A percentile compares a stretch with the other conserved stretches of the same genome.
These are phyloP conservation scores for Trichosporon ovoides DNA, from an alignment of 1,284 basidiomycete species.

Conservation along the genomic window DNA sequence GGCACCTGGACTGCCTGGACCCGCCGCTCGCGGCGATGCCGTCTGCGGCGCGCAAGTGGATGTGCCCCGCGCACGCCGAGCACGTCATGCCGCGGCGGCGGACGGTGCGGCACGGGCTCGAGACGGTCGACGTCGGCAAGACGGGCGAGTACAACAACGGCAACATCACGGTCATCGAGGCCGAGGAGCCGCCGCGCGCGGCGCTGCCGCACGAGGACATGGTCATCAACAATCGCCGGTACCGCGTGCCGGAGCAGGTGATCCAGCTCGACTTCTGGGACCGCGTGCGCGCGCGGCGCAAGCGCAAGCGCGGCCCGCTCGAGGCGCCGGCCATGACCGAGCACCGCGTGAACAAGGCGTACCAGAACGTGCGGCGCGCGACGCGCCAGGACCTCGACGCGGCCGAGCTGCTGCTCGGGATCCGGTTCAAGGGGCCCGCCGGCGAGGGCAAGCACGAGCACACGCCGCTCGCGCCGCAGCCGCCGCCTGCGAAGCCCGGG, in stretches of 20 bases:
- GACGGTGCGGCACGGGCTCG: slow-evolving; percentile 62
- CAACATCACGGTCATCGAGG: slow-evolving; percentile 78
- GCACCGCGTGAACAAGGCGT: slow-evolving; percentile 5
- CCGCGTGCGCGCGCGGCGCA: slow-evolving; percentile 2
- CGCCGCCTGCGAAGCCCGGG: neutral
- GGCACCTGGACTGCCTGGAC: slow-evolving; percentile 94
- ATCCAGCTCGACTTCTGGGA: slow-evolving; percentile 95
- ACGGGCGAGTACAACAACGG: slow-evolving; percentile 78
- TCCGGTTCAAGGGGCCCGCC: slow-evolving; percentile 5
- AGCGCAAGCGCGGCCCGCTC: slow-evolving; percentile 48
- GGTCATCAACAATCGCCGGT: slow-evolving; percentile 61
- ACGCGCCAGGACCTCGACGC: slow-evolving; percentile 32
- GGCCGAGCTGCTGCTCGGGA: slow-evolving; percentile 25
- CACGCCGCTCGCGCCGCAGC: slow-evolving; percentile 1
- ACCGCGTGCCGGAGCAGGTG: slow-evolving; percentile 87
- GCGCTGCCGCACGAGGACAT: slow-evolving; percentile 48
- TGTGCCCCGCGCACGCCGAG: slow-evolving; percentile 95
- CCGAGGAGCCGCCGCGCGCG: slow-evolving; percentile 51
- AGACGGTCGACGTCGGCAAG: slow-evolving; percentile 65
- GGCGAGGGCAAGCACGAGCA: neutral
- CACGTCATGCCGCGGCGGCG: slow-evolving; percentile 69
- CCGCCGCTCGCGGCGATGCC: slow-evolving; percentile 86
- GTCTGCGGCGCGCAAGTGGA: slow-evolving; percentile 85
- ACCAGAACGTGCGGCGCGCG: slow-evolving; percentile 9
- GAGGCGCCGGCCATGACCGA: slow-evolving; percentile 14